Evolutionary conservation across 1,139 yeast genomes (phyloP).

Genomic region (Nadsonia commutata): DNA sequence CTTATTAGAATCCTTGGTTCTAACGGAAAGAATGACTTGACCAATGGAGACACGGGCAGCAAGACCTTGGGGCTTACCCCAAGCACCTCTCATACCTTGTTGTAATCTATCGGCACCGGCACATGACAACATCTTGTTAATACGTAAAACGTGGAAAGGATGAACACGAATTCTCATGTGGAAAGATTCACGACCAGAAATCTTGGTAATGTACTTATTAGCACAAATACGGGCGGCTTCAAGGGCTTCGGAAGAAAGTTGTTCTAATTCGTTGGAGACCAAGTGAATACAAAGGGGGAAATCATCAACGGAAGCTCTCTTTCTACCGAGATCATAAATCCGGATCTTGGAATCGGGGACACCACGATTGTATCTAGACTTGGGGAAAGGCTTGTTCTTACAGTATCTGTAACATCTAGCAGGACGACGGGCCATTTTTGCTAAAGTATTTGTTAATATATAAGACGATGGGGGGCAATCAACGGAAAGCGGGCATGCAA

Average conservation of each 20-base stretch:
- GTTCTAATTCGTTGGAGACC: conserved; percentile 98
- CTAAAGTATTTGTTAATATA: conserved; percentile 12
- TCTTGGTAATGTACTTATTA: conserved; percentile 96
- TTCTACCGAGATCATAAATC: conserved; percentile 98
- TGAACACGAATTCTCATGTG: conserved; percentile 99
- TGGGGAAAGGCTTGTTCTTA: conserved; percentile 99
- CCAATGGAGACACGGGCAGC: conserved; percentile 99
- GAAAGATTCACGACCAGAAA: conserved; percentile 98
- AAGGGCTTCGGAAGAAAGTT: conserved; percentile 97
- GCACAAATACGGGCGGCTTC: conserved; percentile 99
- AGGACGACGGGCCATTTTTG: conserved; percentile 99
- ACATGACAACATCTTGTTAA: conserved; percentile 99
- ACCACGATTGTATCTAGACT: conserved; percentile 99
- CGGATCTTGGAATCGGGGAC: conserved; percentile 99
- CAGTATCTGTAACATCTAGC: conserved; percentile 99
- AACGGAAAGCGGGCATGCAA: too few species aligned
- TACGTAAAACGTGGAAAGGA: conserved; percentile 99
- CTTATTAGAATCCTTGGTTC: conserved; percentile 97
- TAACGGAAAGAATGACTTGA: conserved; percentile 94
- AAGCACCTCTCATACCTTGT: conserved; percentile 99
- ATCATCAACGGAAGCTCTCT: conserved; percentile 98
- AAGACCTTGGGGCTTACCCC: conserved; percentile 99
- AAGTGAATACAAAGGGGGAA: conserved; percentile 99
- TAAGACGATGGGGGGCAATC: too few species aligned
- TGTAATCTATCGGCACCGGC: conserved; percentile 99